These are phyloP conservation scores for Alternaria hordeiaustralica DNA, from an alignment of 2,329 filamentous ascomycete species.

Conservation along the genomic window DNA sequence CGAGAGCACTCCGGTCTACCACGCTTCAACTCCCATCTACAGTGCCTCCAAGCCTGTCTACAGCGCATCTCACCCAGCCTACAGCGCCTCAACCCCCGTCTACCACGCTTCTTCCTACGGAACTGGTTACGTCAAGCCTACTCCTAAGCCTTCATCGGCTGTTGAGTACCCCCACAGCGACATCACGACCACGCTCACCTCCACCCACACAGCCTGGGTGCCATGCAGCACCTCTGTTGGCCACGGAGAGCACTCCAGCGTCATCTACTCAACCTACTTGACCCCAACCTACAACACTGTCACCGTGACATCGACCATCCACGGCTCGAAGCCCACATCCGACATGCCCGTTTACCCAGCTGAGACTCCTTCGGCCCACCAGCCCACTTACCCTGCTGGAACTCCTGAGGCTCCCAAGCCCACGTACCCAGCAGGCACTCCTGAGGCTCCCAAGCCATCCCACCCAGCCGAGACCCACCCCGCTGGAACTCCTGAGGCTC, in stretches of 20 bases:
- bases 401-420: background rate
- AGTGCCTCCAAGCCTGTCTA: background rate
- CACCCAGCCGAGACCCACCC: background rate
- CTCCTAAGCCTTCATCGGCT: slow-evolving; percentile 14
- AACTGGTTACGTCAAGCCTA: slow-evolving; percentile 4
- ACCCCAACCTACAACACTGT: slow-evolving; percentile 43
- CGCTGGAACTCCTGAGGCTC: background rate
- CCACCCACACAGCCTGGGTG: slow-evolving; percentile 45
- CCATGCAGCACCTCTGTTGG: slow-evolving; percentile 48
- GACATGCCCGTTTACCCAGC: slow-evolving; percentile 8
- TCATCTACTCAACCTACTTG: slow-evolving; percentile 50
- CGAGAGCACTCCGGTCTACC: background rate
- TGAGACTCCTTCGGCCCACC: background rate
- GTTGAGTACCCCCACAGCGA: slow-evolving; percentile 17
- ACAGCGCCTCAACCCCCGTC: background rate
- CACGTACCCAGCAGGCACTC: background rate
- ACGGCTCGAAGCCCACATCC: slow-evolving; percentile 23
- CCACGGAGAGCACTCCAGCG: slow-evolving; percentile 32
- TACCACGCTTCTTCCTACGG: slow-evolving; percentile 19
- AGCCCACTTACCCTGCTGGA: background rate
- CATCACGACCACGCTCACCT: slow-evolving; percentile 30
- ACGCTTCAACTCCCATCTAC: background rate
- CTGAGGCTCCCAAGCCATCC: background rate
- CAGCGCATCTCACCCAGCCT: background rate
- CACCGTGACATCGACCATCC: slow-evolving; percentile 38